Evolutionary conservation across 2,329 filamentous ascomycete species (phyloP).

Genomic region (Botrytis fabae): DNA sequence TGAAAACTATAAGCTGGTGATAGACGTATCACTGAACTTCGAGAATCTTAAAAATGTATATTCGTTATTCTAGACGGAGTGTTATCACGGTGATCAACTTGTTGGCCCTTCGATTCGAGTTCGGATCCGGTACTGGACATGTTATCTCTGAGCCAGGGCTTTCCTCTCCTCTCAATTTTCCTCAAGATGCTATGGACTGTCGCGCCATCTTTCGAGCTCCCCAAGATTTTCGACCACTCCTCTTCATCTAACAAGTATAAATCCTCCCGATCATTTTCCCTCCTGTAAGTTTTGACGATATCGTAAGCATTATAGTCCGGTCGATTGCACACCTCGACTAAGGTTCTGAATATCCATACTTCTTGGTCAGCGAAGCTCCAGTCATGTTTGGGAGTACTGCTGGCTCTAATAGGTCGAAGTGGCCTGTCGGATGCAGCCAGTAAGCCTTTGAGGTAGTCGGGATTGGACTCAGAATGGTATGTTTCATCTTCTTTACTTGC

Average conservation of each 20-base stretch:
- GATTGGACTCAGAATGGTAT: constrained; percentile 8
- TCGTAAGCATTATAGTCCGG: constrained; percentile 11
- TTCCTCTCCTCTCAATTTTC: background rate
- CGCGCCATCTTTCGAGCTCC: background rate
- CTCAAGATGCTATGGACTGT: background rate
- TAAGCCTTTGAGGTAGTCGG: background rate
- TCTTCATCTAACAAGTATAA: background rate
- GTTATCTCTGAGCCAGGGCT: no score
- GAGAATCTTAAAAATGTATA: background rate
- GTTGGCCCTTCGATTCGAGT: background rate
- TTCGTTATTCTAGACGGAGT: background rate
- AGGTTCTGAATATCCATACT: background rate
- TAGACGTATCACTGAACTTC: background rate
- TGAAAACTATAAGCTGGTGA: background rate
- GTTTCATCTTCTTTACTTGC: background rate
- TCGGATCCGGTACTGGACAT: background rate
- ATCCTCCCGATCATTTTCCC: background rate
- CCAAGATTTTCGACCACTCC: background rate
- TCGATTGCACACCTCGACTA: constrained; percentile 6
- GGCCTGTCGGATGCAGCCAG: background rate
- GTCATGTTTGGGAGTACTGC: background rate
- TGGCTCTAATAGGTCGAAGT: background rate
- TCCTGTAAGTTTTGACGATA: background rate
- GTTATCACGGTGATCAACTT: background rate
- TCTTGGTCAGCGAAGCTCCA: background rate